These are phyloP conservation scores for Saccharomycodes ludwigii DNA, from an alignment of 805 yeast genomes.

Conservation along the genomic window DNA sequence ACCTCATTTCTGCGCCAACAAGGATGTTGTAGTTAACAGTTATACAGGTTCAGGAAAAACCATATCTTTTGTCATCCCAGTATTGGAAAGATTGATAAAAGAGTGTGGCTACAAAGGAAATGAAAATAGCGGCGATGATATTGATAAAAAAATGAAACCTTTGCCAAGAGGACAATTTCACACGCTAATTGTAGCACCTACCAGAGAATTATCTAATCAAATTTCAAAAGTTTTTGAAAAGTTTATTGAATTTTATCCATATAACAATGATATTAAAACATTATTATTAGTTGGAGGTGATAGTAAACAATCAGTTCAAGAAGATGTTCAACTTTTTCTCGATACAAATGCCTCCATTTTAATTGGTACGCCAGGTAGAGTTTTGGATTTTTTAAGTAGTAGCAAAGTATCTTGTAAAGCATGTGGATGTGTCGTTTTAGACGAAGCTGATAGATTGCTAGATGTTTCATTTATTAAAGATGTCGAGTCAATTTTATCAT, in stretches of 20 bases:
- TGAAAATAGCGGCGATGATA: conserved; percentile 17
- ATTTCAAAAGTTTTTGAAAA: conserved; percentile 54
- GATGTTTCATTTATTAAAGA: conserved; percentile 67
- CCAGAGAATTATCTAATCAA: conserved; percentile 59
- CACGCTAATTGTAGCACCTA: conserved; percentile 57
- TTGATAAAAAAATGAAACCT: conserved; percentile 17
- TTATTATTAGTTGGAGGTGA: conserved; percentile 51
- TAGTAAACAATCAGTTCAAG: conserved; percentile 48
- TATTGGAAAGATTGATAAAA: conserved; percentile 48
- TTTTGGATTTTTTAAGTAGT: conserved; percentile 53
- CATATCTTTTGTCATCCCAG: conserved; percentile 76
- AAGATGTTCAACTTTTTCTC: conserved; percentile 53
- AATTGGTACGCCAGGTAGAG: conserved; percentile 88
- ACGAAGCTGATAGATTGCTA: conserved; percentile 85
- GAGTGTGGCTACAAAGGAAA: conserved; percentile 9
- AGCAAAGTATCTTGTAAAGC: conserved; percentile 49
- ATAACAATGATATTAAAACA: conserved; percentile 28
- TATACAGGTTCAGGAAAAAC: conserved; percentile 99
- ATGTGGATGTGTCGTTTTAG: conserved; percentile 67
- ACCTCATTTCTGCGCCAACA: conserved; percentile 70
- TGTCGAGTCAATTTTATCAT: conserved; percentile 49
- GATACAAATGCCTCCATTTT: conserved; percentile 55
- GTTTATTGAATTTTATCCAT: conserved; percentile 45
- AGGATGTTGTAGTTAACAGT: conserved; percentile 94
- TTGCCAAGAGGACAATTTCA: conserved; percentile 54